These are phyloP conservation scores for Russula brevipes DNA, from an alignment of 768 basidiomycete genomes.

Conservation along the genomic window DNA sequence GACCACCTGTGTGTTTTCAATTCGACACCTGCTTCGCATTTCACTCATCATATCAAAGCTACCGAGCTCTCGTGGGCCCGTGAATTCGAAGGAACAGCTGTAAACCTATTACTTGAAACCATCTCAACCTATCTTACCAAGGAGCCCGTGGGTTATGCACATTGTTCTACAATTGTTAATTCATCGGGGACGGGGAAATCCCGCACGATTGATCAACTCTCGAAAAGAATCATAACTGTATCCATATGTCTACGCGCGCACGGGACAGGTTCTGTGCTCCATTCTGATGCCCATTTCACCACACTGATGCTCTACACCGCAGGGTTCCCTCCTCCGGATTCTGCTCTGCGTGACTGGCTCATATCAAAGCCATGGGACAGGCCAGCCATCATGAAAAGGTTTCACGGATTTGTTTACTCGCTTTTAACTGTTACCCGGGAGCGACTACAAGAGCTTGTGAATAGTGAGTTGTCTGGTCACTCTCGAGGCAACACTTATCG, in stretches of 20 bases:
- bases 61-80: neutral
- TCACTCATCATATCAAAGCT: neutral
- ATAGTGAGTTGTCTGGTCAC: too few relatives aligned
- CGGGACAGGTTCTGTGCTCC: neutral
- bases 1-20: too few relatives aligned
- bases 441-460: neutral
- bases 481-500: too few relatives aligned
- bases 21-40: too few relatives aligned
- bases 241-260: neutral
- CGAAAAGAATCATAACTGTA: neutral
- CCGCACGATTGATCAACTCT: neutral
- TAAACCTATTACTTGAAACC: neutral
- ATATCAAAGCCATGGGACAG: neutral
- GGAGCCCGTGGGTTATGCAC: neutral
- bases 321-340: neutral
- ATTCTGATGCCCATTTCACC: neutral
- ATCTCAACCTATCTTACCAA: neutral
- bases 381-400: neutral
- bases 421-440: neutral
- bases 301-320: neutral
- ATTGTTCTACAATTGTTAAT: neutral
- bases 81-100: neutral
- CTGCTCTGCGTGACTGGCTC: neutral
- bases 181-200: neutral
- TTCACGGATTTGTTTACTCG: neutral